Evolutionary conservation across 2,329 filamentous ascomycete genomes (phyloP), one percentile per base, ranked within the genome.

Genomic region (Ilyonectria robusta): DNA sequence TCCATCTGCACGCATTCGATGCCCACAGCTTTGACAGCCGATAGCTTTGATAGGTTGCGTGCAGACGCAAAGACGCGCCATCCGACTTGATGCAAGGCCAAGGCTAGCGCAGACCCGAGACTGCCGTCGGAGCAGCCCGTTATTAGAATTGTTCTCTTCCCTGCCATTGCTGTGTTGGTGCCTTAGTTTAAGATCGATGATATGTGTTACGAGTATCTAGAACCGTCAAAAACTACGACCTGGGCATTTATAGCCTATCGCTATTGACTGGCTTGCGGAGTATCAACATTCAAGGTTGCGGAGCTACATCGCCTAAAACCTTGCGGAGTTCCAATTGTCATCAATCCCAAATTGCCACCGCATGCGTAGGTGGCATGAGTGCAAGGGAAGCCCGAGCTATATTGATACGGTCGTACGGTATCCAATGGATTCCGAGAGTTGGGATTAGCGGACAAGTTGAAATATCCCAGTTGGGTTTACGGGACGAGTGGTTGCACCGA

Each of bases 71-170:
- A 75, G 11, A 81, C 78, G 13, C 70, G 67, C 67, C 72, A 78
- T 9, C 76, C 75, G 2, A 47, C 51, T 1, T 67, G 55, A n/a
- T 75, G 77, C 23, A 81, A 73, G 6, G 73, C 77, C 1, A 77
- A 58, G 10, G 78, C 78, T 1, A 81, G 69, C 0, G 75, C 72
- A 1, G 73, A 72, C 2, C 80, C 79, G 1, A 81, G 67, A 26
- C 78, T 75, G 9, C 77, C 78, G 11, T 78, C 76, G 1, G 77
- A 79, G 66, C 80, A 81, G 62, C 80, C 79, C 0, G 80, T 79
- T n/a, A 81, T 70, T 5, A 81, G 67, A 15, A 80, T 73, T 1
- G 74, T 78, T 23, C 59, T 17, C 17, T 42, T 42, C 2, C 6
- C 40, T n/a, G 40, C 15, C 40, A 42, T 42, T 13, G 15, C 19